Base-by-base conservation (phyloP, 192 early-diverging fungal genomes). In the Rhizoclosmatium globosum region DNA sequence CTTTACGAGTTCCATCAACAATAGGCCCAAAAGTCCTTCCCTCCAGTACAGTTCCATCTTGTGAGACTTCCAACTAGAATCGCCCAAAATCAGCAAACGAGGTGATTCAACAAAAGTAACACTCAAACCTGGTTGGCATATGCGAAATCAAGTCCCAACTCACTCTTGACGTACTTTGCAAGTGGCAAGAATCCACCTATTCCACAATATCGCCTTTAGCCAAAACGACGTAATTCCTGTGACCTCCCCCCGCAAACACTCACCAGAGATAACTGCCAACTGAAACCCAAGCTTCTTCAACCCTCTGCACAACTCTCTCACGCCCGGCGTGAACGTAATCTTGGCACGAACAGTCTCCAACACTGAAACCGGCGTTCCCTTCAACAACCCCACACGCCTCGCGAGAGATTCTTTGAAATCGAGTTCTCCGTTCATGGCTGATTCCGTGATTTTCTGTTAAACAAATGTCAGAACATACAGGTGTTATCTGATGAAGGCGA, bases 401-500 rank as follows among this genome's bases (percentile, higher is more conserved):
- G 87, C 86, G 56, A 99, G 85, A 0, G 96, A 98, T 82, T 98
- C 96, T 69, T 94, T 94, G 78, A 99, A 99, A 74, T 98, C 98
- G 68, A 99, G 94, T 80, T 98, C 98, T 61, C 98, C 98, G 81
- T 95, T 95, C 97, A 97, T 99, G 0, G 97, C 97, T 46, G 91
- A 83, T 84, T 98, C 96, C 2, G 98, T 99, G 68, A 99, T 98
- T 65, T 85, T 90, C 93, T 94, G 78, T 74, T 38, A 38, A 39
- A 47, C 7, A 23, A 46, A 77, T 58, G 62, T 43, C 44, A 38
- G 31, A 53, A 19, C 39, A 57, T 38, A 31, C n/a, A 43, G 11
- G 68, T 9, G 23, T 47, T 48, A 31, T 9, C 43, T 47, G 13
- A 65, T 13, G n/a, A n/a, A 65, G 7, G 43, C 43, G 1, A 0